Evolutionary conservation across 202 grass and related monocot species (phyloP).

Genomic region (Bolboschoenoplectus hybrid): DNA sequence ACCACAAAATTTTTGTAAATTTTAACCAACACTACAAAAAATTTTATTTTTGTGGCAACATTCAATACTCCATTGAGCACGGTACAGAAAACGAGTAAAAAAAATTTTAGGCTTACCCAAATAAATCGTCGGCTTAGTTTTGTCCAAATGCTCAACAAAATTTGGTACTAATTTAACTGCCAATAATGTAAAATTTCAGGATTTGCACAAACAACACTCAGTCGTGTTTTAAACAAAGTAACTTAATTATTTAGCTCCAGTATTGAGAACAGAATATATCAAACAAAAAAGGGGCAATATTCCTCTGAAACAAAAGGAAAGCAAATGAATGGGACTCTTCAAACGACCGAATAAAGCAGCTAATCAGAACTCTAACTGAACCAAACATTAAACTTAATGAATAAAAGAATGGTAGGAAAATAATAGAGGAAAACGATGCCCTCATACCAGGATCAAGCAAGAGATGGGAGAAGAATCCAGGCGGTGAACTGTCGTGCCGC

Average conservation of each 20-base stretch:
- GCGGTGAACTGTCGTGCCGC: constrained; percentile 45
- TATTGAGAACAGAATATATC: not conserved
- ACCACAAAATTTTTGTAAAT: not conserved
- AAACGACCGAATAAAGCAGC: not conserved
- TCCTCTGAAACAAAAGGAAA: constrained; percentile 7
- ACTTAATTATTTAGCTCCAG: not conserved
- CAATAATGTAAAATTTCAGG: not conserved
- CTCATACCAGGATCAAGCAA: constrained; percentile 41
- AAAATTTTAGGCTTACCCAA: not conserved
- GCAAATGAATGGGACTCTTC: not conserved
- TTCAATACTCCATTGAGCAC: not conserved
- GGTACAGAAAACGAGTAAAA: not conserved
- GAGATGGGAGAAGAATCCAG: constrained; percentile 49
- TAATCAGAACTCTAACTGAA: not conserved
- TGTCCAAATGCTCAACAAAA: constrained; percentile 9
- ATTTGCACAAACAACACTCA: not conserved
- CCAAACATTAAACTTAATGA: not conserved
- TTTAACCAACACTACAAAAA: not conserved
- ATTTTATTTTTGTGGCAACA: not conserved
- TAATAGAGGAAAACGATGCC: not conserved
- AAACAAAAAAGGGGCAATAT: not conserved
- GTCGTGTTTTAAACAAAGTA: not conserved
- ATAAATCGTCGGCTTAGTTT: not conserved
- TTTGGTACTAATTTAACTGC: not conserved
- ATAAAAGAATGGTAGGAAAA: not conserved